phyloP scores from a whole-genome alignment of 2,329 filamentous ascomycete species.

The Hymenoscyphus infarciens region DNA sequence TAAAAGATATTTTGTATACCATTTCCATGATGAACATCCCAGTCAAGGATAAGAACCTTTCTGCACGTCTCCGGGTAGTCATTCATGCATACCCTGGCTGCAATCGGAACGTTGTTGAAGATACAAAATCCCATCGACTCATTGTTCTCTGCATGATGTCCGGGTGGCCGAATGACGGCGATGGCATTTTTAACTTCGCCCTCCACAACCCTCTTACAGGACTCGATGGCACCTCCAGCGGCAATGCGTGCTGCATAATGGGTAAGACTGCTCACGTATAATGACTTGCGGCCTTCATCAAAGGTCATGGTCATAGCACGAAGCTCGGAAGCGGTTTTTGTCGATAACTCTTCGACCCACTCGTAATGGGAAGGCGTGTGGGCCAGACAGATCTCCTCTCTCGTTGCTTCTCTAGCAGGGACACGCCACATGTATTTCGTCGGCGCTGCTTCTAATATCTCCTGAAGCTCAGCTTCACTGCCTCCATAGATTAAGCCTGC shows the following conservation, averaged over 20 bases:
- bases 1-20: slow-evolving; percentile 97
- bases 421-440: slow-evolving; percentile 73
- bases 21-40: slow-evolving; percentile 81
- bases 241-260: slow-evolving; percentile 79
- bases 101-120: slow-evolving; percentile 96
- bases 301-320: slow-evolving; percentile 59
- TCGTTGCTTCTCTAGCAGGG: slow-evolving; percentile 69
- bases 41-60: slow-evolving; percentile 90
- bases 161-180: slow-evolving; percentile 89
- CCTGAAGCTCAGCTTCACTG: slow-evolving; percentile 50
- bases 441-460: slow-evolving; percentile 50
- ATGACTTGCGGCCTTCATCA: slow-evolving; percentile 66
- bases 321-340: slow-evolving; percentile 59
- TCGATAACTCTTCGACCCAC: slow-evolving; percentile 64
- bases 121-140: slow-evolving; percentile 91
- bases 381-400: slow-evolving; percentile 74
- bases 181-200: slow-evolving; percentile 90
- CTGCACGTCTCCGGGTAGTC: slow-evolving; percentile 77
- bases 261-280: slow-evolving; percentile 80
- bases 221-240: slow-evolving; percentile 91
- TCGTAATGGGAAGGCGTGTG: slow-evolving; percentile 74
- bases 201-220: slow-evolving; percentile 82
- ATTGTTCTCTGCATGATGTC: slow-evolving; percentile 88
- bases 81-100: slow-evolving; percentile 79
- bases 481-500: slow-evolving; percentile 71